Evolutionary conservation across 805 yeast species (phyloP), one percentile per base, ranked within the genome.

Genomic region (Zygoascus tannicola): DNA sequence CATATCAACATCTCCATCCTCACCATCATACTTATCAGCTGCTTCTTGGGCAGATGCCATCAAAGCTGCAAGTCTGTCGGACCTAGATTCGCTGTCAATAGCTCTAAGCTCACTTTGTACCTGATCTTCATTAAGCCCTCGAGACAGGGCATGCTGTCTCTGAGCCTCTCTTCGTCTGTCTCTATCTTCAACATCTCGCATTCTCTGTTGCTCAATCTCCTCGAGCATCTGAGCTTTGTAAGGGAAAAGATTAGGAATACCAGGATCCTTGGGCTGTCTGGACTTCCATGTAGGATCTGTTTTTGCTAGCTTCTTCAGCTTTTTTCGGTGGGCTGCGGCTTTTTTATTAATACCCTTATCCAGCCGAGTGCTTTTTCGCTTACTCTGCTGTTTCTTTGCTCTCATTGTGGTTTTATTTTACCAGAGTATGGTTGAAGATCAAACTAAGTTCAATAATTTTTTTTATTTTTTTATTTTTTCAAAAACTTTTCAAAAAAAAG

Each of bases 311-410:
- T 92, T 92, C 56, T 73, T 75, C 62, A 84, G 82, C 61, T 92
- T 92, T 65, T 94, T 79, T 51, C 81, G 75, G 56, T 88, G 90
- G 5, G 97, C 96, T 35, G 90, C 76, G 2, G 95, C 88, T 67
- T 92, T 92, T 76, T 87, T 92, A 70, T 85, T 83, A 62, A 92
- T 87, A 51, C 98, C 98, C 64, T 88, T 95, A 59, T 87, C 79
- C 85, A 88, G 78, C 64, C 94, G 86, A 57, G 97, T 90, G 60
- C 92, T 76, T 42, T 80, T 73, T 68, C 97, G 79, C 67, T 90
- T 92, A 48, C 94, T 83, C 19, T 38, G 44, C 16, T 51, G 52
- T 35, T 51, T 49, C 48, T 45, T 49, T 12, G 41, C 51, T 45
- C 35, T 49, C 53, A 49, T 49, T 26, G 4, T 47, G 28, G 32